Conservation (phyloP, 345 rosid genomes). For the Pugionium cornutum region DNA sequence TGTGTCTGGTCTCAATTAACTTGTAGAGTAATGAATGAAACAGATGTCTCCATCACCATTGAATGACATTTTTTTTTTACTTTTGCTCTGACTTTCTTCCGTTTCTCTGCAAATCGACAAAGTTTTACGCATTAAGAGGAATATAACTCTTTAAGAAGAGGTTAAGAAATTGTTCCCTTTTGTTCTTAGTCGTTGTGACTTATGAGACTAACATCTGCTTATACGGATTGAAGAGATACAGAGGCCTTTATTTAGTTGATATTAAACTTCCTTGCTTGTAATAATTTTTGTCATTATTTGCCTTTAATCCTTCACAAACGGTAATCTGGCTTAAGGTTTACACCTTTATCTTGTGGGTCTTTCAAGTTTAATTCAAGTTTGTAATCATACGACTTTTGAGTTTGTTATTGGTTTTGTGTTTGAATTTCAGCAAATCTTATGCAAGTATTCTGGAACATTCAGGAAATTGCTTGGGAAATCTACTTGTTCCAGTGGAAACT, state of each 20-base stretch:
- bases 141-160: constrained; percentile 16
- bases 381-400: too few relatives aligned
- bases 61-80: constrained; percentile 26
- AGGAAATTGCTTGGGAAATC: constrained; percentile 66
- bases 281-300: constrained; percentile 31
- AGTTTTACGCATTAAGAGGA: background rate
- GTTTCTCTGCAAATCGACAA: constrained; percentile 14
- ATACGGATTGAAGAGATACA: background rate
- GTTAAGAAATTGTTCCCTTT: constrained; percentile 38
- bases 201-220: constrained; percentile 25
- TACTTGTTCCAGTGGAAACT: constrained; percentile 39
- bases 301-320: constrained; percentile 29
- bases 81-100: constrained; percentile 39
- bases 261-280: constrained; percentile 29
- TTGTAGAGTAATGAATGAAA: background rate
- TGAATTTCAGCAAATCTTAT: constrained; percentile 75
- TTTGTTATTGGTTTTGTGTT: constrained; percentile 49
- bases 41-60: constrained; percentile 38
- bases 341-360: too few relatives aligned
- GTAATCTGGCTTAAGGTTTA: constrained; percentile 13
- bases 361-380: too few relatives aligned
- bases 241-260: background rate
- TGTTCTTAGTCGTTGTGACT: background rate
- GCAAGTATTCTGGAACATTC: constrained; percentile 62
- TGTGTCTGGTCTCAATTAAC: too few relatives aligned